phyloP scores from a whole-genome alignment of 176 grass and related monocot genomes.

The Juncus effusus region DNA sequence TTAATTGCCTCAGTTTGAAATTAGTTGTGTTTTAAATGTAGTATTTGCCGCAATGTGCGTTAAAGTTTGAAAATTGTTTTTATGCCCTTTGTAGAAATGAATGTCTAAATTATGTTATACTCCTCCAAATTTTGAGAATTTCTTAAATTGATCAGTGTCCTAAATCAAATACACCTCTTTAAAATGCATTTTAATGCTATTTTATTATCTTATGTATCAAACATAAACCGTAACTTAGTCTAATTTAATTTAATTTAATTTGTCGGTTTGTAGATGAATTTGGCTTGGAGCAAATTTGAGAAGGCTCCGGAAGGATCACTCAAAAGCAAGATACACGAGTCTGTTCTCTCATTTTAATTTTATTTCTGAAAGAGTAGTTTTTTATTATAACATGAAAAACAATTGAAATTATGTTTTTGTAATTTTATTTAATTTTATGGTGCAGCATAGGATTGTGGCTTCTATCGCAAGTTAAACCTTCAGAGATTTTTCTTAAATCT shows the following conservation, averaged over 20 bases:
- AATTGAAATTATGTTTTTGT: slow-evolving; percentile 1
- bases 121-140: slow-evolving; percentile 5
- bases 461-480: slow-evolving; percentile 69
- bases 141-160: background rate
- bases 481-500: slow-evolving; percentile 83
- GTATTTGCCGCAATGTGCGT: background rate
- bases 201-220: background rate
- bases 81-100: background rate
- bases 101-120: background rate
- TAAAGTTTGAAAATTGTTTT: background rate
- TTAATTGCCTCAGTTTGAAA: background rate
- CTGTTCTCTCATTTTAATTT: background rate
- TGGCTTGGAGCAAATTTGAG: slow-evolving; percentile 73
- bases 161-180: background rate
- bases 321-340: slow-evolving; percentile 84
- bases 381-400: slow-evolving; percentile 11
- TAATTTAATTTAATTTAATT: slow-evolving; percentile 22
- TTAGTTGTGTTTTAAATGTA: slow-evolving; percentile 13
- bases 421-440: slow-evolving; percentile 2
- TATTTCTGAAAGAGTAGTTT: background rate
- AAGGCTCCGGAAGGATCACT: slow-evolving; percentile 71
- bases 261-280: slow-evolving; percentile 52
- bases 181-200: background rate
- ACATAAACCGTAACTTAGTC: background rate
- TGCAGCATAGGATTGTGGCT: slow-evolving; percentile 78